Evolutionary conservation across 768 basidiomycete genomes (phyloP), one percentile per base, ranked within the genome.

Genomic region (Postia placenta): DNA sequence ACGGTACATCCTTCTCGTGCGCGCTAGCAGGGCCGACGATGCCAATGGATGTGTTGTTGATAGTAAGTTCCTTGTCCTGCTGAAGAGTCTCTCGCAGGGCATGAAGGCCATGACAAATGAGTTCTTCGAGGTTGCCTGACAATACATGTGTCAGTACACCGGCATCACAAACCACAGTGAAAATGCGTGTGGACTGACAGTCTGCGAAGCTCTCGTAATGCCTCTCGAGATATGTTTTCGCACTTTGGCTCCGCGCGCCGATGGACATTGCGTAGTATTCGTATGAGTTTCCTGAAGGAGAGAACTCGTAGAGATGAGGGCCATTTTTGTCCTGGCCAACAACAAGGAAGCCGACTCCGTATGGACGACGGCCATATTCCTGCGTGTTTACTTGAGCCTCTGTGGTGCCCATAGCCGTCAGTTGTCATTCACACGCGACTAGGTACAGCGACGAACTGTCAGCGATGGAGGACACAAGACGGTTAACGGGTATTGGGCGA

Each of bases 321-420:
- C 96, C 96, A n/a, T 86, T 82, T 61, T 94, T 87, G 68, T 98
- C 96, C 60, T 87, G 81, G 9, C 96, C 96, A 55, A 96, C 87
- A 55, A 99, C 95, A 41, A 99, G 86, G 75, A 98, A 95, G 5
- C 96, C 96, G 11, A 99, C 96, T 66, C 96, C 96, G 59, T 99
- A 99, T 2, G 96, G 96, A 48, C 96, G 79, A 55, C 91, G 81
- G 49, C 96, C 96, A 64, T 99, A 98, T 67, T 96, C 91, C 70
- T 98, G 95, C 1, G 96, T 99, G 69, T 98, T 99, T 30, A 92
- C 87, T 67, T 99, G 96, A 0, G 96, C 95, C 80, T 94, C 95
- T 95, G 64, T 5, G 22, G 27, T 23, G 33, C 38, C 14, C 19
- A n/a, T 14, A 43, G 11, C 25, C 9, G 14, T 5, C 30, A 14